Evolutionary conservation across 805 yeast genomes (phyloP), one percentile per base, ranked within the genome.

Genomic region (Saturnispora besseyi): DNA sequence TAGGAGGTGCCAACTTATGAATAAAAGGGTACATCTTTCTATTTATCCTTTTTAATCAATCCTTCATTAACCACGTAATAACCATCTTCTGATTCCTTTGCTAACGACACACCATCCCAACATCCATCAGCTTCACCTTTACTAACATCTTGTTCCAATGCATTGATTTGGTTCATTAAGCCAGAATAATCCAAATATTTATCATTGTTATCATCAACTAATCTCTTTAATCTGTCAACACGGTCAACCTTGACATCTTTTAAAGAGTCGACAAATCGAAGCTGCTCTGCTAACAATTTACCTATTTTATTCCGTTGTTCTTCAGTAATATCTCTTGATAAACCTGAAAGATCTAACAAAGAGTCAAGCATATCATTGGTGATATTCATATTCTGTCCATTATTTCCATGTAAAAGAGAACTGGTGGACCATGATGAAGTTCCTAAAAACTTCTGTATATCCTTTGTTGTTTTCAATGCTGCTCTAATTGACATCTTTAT

Each of bases 271-370:
- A 79, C 69, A 53, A 81, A 76, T n/a, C 64, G 60, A 24, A 80
- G 64, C 53, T 81, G 85, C 15, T 72, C 36, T 66, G 65, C 44
- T 80, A 58, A 1, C 71, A 67, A 0, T 50, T 41, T 12, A 65
- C 62, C 38, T 75, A 62, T 29, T 56, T 56, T 3, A 53, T 51
- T 22, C 68, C 62, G 34, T 71, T 67, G 18, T 3, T 57, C 59
- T 0, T 48, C 47, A 4, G 63, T 28, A 10, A 68, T 49, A 6
- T 56, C 51, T 9, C 64, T 56, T 3, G 73, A 68, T 5, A 81
- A 55, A 0, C 85, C 84, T 0, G 84, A 74, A 21, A 79, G 59
- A 37, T 68, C 67, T 31, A 77, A 56, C 44, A 79, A 57, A 40
- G 68, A 74, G 26, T 50, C 41, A 5, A 67, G 38, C 30, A 60